A percentile compares a stretch with the other conserved stretches of the same genome.
Evolutionary conservation across 2,329 filamentous ascomycete genomes (phyloP).

Genomic region (Talaromyces sp.): DNA sequence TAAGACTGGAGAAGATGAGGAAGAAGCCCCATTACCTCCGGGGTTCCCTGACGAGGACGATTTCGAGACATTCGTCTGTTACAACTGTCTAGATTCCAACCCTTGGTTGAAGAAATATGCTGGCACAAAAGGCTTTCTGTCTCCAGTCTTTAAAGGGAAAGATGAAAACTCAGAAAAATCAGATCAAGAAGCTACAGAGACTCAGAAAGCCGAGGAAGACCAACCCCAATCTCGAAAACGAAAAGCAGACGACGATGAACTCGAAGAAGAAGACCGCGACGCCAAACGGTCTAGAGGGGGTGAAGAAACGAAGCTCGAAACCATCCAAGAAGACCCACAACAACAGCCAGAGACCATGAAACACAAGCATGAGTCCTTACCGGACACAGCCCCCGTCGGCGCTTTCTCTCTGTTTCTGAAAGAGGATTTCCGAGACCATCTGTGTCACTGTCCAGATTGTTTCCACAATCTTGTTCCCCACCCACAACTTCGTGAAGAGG

Average conservation of each 20-base stretch:
- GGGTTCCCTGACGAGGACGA: slow-evolving; percentile 85
- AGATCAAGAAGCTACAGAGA: neutral
- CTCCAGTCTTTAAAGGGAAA: slow-evolving; percentile 56
- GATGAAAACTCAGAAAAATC: slow-evolving; percentile 14
- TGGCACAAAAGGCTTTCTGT: slow-evolving; percentile 70
- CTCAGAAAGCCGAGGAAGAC: slow-evolving; percentile 12
- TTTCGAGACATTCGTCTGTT: slow-evolving; percentile 88
- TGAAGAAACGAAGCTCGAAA: slow-evolving; percentile 25
- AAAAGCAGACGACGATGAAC: slow-evolving; percentile 52
- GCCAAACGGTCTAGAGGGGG: slow-evolving; percentile 46
- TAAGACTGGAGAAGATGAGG: slow-evolving; percentile 30
- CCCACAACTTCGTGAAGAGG: slow-evolving; percentile 82
- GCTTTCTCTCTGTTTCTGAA: slow-evolving; percentile 78
- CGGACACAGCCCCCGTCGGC: slow-evolving; percentile 45
- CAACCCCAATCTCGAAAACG: slow-evolving; percentile 53
- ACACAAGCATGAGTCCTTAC: slow-evolving; percentile 60
- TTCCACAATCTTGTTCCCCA: slow-evolving; percentile 66
- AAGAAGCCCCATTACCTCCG: slow-evolving; percentile 64
- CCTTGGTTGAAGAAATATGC: slow-evolving; percentile 92
- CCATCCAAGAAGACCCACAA: slow-evolving; percentile 12
- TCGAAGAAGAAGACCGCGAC: slow-evolving; percentile 19
- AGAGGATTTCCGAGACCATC: slow-evolving; percentile 67
- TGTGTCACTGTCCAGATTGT: slow-evolving; percentile 80
- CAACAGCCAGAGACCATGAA: slow-evolving; percentile 17
- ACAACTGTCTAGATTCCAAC: slow-evolving; percentile 81